phyloP scores from a whole-genome alignment of 2,329 filamentous ascomycete species.

The Cercospora zeae-maydis region DNA sequence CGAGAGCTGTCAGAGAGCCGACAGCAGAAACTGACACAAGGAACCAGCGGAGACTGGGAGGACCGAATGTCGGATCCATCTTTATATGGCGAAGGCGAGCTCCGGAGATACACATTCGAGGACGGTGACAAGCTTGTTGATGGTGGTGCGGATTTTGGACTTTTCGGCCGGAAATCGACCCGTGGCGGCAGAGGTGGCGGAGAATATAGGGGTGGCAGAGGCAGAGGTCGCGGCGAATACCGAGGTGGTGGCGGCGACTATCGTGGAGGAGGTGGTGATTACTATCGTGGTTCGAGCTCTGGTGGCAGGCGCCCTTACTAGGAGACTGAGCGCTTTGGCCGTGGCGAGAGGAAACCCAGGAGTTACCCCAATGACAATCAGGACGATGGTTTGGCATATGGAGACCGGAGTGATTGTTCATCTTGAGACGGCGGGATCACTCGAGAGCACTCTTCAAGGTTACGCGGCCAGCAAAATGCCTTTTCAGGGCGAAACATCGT shows the following conservation, averaged over 20 bases:
- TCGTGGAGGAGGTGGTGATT: conserved; percentile 12
- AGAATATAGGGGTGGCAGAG: conserved; percentile 20
- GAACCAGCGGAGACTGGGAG: conserved; percentile 44
- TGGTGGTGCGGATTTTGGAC: conserved; percentile 37
- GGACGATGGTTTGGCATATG: neutral
- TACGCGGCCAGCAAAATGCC: neutral
- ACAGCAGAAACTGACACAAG: conserved; percentile 55
- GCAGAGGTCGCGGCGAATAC: conserved; percentile 21
- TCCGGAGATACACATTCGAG: conserved; percentile 45
- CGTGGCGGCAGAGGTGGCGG: conserved; percentile 22
- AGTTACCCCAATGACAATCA: neutral
- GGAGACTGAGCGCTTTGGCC: neutral
- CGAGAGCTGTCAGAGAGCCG: conserved; percentile 62
- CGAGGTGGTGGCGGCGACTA: conserved; percentile 24
- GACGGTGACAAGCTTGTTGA: conserved; percentile 45
- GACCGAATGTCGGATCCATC: conserved; percentile 32
- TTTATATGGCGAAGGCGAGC: conserved; percentile 34
- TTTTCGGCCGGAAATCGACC: conserved; percentile 26
- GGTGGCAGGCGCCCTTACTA: conserved; percentile 1
- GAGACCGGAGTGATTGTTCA: neutral
- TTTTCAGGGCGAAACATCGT: neutral
- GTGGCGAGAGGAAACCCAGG: neutral
- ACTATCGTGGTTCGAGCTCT: conserved; percentile 8
- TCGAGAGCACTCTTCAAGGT: neutral
- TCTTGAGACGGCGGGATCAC: neutral